Conservation (phyloP, 805 yeast genomes). For the Hanseniaspora vineae region DNA sequence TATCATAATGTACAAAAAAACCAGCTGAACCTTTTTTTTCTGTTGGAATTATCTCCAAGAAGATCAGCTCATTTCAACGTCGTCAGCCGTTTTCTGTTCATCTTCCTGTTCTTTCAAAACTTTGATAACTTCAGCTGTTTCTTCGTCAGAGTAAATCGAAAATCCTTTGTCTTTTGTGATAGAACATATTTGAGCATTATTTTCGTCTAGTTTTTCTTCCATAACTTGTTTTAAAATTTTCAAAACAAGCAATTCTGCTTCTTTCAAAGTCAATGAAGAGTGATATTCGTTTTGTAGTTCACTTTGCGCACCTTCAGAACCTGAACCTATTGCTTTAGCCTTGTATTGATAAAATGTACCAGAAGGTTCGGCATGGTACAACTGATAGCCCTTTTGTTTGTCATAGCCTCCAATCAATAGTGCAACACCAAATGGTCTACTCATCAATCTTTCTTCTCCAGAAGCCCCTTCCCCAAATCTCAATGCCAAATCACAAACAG, state of each 20-base stretch:
- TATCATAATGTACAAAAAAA: too few species aligned
- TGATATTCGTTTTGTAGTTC: slow-evolving; percentile 96
- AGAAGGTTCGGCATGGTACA: slow-evolving; percentile 97
- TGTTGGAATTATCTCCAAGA: too few species aligned
- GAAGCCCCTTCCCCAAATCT: slow-evolving; percentile 96
- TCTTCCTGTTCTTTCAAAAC: slow-evolving; percentile 58
- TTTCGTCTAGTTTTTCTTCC: slow-evolving; percentile 96
- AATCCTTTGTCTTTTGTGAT: slow-evolving; percentile 83
- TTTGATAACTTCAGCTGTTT: slow-evolving; percentile 71
- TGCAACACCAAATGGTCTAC: slow-evolving; percentile 98
- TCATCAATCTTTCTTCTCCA: slow-evolving; percentile 85
- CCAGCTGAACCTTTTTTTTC: neutral
- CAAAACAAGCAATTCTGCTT: slow-evolving; percentile 81
- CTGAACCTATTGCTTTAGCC: slow-evolving; percentile 98
- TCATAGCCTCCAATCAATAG: slow-evolving; percentile 90
- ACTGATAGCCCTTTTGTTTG: slow-evolving; percentile 85
- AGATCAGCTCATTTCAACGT: slow-evolving; percentile 21
- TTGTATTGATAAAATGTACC: slow-evolving; percentile 97
- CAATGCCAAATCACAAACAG: slow-evolving; percentile 92
- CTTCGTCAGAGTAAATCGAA: slow-evolving; percentile 68
- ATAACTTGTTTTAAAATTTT: slow-evolving; percentile 92
- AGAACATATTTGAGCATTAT: slow-evolving; percentile 88
- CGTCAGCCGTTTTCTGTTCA: slow-evolving; percentile 27
- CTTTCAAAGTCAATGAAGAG: slow-evolving; percentile 76
- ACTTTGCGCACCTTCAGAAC: slow-evolving; percentile 97